Evolutionary conservation across 192 early-diverging fungal genomes (phyloP).

Genomic region (Coemansia sp.): DNA sequence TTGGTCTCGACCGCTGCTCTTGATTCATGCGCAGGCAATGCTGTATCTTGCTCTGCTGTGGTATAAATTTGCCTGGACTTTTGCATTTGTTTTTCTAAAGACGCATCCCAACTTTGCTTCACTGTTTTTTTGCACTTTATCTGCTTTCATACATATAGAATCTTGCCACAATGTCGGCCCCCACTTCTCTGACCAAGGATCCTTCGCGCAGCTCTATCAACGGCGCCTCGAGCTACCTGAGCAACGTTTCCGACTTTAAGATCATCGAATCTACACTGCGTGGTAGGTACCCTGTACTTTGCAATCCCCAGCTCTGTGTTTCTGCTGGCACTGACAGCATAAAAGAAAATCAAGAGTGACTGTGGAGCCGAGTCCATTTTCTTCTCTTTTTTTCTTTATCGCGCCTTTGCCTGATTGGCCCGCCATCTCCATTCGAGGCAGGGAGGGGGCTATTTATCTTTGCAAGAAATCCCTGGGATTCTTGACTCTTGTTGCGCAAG

Average conservation of each 20-base stretch:
- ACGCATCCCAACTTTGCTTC: background rate
- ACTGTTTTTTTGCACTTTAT: background rate
- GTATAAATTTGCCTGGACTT: too few species aligned
- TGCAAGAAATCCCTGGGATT: background rate
- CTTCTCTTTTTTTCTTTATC: too few species aligned
- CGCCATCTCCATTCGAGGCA: too few species aligned
- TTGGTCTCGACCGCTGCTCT: background rate
- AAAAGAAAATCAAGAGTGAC: too few species aligned
- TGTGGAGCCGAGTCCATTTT: too few species aligned
- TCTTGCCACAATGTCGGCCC: slow-evolving; percentile 33
- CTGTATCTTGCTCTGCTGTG: background rate
- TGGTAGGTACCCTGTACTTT: slow-evolving; percentile 58
- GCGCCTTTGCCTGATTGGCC: too few species aligned
- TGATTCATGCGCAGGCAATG: background rate
- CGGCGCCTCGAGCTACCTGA: slow-evolving; percentile 64
- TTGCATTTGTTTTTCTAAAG: background rate
- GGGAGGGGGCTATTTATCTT: too few species aligned
- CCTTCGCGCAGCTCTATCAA: slow-evolving; percentile 53
- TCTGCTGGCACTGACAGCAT: too few species aligned
- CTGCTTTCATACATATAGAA: slow-evolving; percentile 17
- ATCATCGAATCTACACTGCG: slow-evolving; percentile 96
- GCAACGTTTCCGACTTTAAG: slow-evolving; percentile 85
- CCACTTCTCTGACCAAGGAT: slow-evolving; percentile 28
- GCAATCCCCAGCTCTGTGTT: background rate
- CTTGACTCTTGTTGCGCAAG: background rate